These are phyloP conservation scores for Stagonosporopsis vannaccii DNA, from an alignment of 2,329 filamentous ascomycete genomes.

Conservation along the genomic window DNA sequence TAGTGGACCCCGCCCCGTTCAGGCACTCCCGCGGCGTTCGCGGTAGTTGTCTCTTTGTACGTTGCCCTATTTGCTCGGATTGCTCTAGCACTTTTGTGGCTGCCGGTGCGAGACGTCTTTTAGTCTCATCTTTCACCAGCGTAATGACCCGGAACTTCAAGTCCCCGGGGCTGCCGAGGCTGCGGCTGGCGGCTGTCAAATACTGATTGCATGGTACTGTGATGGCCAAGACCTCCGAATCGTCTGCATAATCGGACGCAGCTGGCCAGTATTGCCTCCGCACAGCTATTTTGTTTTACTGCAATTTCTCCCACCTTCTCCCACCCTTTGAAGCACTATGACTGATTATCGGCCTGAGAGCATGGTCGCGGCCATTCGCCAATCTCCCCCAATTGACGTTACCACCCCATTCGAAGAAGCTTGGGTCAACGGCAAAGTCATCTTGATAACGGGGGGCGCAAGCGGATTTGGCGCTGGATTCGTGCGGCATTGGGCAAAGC, in stretches of 20 bases:
- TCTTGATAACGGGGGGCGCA: constrained; percentile 51
- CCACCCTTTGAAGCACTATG: constrained; percentile 23
- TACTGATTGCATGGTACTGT: background rate
- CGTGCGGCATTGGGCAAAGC: constrained; percentile 46
- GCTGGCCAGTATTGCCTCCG: constrained; percentile 1
- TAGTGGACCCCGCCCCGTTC: constrained; percentile 9
- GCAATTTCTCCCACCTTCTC: background rate
- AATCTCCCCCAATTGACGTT: constrained; percentile 50
- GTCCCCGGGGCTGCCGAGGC: constrained; percentile 11
- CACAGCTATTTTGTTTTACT: background rate
- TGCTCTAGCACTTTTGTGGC: constrained; percentile 11
- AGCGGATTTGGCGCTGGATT: constrained; percentile 51
- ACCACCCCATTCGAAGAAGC: constrained; percentile 43
- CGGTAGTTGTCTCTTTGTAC: background rate
- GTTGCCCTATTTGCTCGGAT: background rate
- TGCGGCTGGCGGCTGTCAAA: background rate
- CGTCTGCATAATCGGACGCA: background rate
- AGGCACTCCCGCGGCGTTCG: constrained; percentile 16
- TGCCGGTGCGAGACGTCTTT: constrained; percentile 3
- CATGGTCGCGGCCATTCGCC: constrained; percentile 35
- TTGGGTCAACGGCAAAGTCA: constrained; percentile 49
- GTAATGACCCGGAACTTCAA: constrained; percentile 3
- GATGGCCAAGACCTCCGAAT: constrained; percentile 6
- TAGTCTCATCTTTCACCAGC: background rate
- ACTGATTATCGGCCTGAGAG: constrained; percentile 30